phyloP scores from a whole-genome alignment of 2,329 filamentous ascomycete genomes.

The Neonectria coccinea region DNA sequence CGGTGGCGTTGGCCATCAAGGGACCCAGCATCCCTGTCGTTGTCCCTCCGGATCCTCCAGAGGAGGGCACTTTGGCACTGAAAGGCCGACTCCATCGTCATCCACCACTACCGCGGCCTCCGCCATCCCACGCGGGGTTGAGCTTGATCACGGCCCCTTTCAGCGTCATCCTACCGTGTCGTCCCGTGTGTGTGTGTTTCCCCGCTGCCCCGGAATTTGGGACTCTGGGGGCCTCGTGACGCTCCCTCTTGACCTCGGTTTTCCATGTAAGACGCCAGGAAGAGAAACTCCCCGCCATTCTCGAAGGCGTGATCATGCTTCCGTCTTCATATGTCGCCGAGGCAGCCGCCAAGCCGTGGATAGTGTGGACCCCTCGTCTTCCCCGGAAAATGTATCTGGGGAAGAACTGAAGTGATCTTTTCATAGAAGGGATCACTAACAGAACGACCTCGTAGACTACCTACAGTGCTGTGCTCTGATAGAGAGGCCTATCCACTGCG shows the following conservation, averaged over 20 bases:
- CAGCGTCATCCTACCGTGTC: neutral
- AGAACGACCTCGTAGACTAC: neutral
- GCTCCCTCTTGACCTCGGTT: conserved; percentile 10
- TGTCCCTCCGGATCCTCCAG: no score
- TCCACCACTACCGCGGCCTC: neutral
- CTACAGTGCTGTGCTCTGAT: conserved; percentile 2
- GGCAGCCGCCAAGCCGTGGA: neutral
- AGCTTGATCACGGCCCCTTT: conserved; percentile 1
- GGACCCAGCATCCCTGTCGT: no score
- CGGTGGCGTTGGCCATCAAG: conserved; percentile 36
- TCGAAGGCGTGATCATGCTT: conserved; percentile 3
- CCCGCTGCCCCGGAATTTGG: neutral
- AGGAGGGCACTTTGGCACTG: neutral
- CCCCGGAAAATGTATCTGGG: neutral
- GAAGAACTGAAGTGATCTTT: neutral
- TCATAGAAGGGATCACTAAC: neutral
- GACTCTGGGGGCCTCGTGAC: conserved; percentile 17
- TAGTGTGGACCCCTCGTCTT: neutral
- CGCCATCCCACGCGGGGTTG: neutral
- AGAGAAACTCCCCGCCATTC: conserved; percentile 13
- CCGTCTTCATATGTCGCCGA: neutral
- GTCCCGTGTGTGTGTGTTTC: neutral
- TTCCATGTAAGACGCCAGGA: neutral
- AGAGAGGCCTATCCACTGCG: neutral
- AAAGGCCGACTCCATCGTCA: neutral